phyloP scores from a whole-genome alignment of 495 filamentous ascomycete genomes.

The Bombardia bombarda region DNA sequence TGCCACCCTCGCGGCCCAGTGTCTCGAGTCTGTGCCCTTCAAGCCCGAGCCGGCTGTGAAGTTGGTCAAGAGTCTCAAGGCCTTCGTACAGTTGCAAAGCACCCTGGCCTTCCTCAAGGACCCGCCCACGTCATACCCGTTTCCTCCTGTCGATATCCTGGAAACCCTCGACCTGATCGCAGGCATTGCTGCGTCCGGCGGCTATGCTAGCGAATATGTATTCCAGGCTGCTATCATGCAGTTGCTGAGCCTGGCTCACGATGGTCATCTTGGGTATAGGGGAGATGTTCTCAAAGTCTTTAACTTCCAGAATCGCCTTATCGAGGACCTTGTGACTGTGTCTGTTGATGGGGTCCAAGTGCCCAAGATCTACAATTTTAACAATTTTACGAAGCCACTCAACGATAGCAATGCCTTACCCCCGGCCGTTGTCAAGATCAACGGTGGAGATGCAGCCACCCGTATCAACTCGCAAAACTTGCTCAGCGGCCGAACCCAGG shows the following conservation, averaged over 20 bases:
- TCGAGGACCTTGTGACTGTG: slow-evolving; percentile 20
- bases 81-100: slow-evolving; percentile 29
- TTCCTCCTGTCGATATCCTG: slow-evolving; percentile 31
- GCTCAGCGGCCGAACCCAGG: slow-evolving; percentile 18
- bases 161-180: slow-evolving; percentile 29
- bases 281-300: slow-evolving; percentile 24
- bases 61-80: slow-evolving; percentile 27
- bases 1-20: slow-evolving; percentile 19
- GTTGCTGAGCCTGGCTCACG: slow-evolving; percentile 37
- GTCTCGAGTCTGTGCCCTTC: slow-evolving; percentile 25
- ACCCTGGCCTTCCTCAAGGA: slow-evolving; percentile 36
- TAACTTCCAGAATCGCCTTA: slow-evolving; percentile 17
- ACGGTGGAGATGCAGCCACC: slow-evolving; percentile 20
- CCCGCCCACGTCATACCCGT: slow-evolving; percentile 31
- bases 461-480: slow-evolving; percentile 14
- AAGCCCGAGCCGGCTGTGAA: slow-evolving; percentile 16
- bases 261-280: slow-evolving; percentile 37
- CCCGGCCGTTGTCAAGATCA: slow-evolving; percentile 18
- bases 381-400: too few relatives aligned
- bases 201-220: slow-evolving; percentile 41
- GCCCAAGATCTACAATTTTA: slow-evolving; percentile 25
- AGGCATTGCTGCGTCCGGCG: slow-evolving; percentile 13
- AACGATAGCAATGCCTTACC: slow-evolving; percentile 13
- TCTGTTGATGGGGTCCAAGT: slow-evolving; percentile 19
- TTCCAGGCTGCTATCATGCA: slow-evolving; percentile 38